phyloP scores from a whole-genome alignment of 257 asterid species.

The Agastache rugosa region DNA sequence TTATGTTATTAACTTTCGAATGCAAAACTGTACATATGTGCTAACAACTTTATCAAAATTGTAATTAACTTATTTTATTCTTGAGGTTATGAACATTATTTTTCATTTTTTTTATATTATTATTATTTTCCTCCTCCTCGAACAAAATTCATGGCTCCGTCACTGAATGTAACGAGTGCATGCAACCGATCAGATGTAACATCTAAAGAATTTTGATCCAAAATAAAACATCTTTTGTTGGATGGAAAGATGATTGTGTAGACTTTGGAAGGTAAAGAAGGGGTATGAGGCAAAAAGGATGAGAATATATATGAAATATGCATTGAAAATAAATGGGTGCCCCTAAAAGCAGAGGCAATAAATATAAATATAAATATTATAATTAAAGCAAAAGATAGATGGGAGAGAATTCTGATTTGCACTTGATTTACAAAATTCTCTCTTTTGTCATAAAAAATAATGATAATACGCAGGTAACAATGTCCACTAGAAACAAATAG shows the following conservation, averaged over 20 bases:
- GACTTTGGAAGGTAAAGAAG: conserved; percentile 23
- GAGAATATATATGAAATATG: conserved; percentile 15
- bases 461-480: neutral
- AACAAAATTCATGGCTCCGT: no score
- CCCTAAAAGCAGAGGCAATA: conserved; percentile 38
- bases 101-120: no score
- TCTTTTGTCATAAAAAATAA: neutral
- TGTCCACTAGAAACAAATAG: neutral
- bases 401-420: conserved; percentile 26
- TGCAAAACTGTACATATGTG: no score
- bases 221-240: conserved; percentile 15
- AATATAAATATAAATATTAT: conserved; percentile 17
- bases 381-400: conserved; percentile 15
- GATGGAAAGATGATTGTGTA: conserved; percentile 19
- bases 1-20: no score
- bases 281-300: conserved; percentile 12
- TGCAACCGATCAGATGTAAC: neutral
- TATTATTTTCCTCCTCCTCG: no score
- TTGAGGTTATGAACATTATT: no score
- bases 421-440: conserved; percentile 21
- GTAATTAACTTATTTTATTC: no score
- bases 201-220: neutral
- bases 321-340: conserved; percentile 36
- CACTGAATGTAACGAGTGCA: no score
- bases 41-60: no score